Evolutionary conservation across 2,329 filamentous ascomycete species (phyloP).

Genomic region (Trichophaea hybrida): DNA sequence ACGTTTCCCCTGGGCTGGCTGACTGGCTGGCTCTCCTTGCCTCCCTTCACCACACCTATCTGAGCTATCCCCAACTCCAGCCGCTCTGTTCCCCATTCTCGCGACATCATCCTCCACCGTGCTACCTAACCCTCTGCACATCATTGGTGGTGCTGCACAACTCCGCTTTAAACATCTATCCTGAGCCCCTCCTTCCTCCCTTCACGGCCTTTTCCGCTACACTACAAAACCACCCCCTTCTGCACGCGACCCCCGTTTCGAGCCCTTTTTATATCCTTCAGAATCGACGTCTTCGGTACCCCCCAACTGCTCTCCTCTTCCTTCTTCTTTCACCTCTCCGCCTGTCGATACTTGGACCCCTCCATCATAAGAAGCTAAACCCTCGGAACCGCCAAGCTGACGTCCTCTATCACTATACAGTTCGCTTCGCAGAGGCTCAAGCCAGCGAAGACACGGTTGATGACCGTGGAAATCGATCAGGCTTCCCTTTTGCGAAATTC

Average conservation of each 20-base stretch:
- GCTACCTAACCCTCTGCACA: neutral
- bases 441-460: conserved; percentile 27
- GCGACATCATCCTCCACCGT: neutral
- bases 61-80: neutral
- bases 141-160: neutral
- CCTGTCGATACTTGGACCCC: neutral
- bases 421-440: conserved; percentile 28
- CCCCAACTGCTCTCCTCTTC: neutral
- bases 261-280: neutral
- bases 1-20: neutral
- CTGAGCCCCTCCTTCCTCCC: neutral
- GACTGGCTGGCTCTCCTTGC: neutral
- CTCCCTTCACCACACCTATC: neutral
- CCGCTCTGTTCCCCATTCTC: neutral
- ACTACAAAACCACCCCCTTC: neutral
- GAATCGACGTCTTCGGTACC: neutral
- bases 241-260: neutral
- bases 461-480: conserved; percentile 28
- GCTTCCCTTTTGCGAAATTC: conserved; percentile 23
- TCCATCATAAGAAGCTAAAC: neutral
- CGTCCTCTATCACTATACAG: conserved; percentile 22
- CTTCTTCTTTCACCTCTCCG: neutral
- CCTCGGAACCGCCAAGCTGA: conserved; percentile 19
- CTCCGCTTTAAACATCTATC: neutral
- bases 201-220: neutral